phyloP scores from a whole-genome alignment of 257 asterid genomes.

The Echites panduratus region DNA sequence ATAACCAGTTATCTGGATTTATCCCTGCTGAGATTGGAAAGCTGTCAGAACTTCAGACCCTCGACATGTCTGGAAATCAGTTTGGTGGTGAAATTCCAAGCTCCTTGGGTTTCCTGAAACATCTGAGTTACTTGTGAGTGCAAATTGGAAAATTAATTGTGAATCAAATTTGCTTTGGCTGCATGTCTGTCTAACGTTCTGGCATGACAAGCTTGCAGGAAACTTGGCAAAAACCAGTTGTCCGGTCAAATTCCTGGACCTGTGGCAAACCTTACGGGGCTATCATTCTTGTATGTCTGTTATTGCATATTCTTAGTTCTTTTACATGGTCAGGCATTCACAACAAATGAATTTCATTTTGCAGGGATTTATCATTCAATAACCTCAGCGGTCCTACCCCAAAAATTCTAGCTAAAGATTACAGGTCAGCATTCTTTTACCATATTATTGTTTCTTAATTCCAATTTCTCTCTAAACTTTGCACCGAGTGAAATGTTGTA shows the following conservation, averaged over 20 bases:
- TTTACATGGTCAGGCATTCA: conserved; percentile 8
- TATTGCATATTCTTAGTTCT: conserved; percentile 15
- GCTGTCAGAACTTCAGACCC: conserved; percentile 64
- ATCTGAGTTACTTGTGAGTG: conserved; percentile 72
- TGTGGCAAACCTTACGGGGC: conserved; percentile 76
- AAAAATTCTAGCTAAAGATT: conserved; percentile 73
- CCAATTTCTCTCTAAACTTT: background rate
- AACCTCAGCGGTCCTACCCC: conserved; percentile 84
- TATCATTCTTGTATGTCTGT: conserved; percentile 82
- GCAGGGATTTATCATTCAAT: conserved; percentile 87
- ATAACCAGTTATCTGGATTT: conserved; percentile 59
- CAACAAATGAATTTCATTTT: conserved; percentile 17
- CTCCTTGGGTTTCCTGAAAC: conserved; percentile 54
- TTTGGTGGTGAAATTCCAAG: conserved; percentile 73
- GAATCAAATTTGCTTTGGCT: conserved; percentile 13
- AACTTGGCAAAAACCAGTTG: conserved; percentile 73
- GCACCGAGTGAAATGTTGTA: background rate
- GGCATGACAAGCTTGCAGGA: conserved; percentile 43
- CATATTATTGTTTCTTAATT: conserved; percentile 1
- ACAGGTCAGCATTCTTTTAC: conserved; percentile 50
- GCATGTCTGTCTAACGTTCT: conserved; percentile 11
- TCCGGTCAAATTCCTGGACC: conserved; percentile 68
- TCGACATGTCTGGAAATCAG: conserved; percentile 78
- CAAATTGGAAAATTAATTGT: conserved; percentile 5
- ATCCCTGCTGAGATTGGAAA: conserved; percentile 73